Evolutionary conservation across 2,329 filamentous ascomycete genomes (phyloP), one percentile per base, ranked within the genome.

Genomic region (Pseudonectria foliicola): DNA sequence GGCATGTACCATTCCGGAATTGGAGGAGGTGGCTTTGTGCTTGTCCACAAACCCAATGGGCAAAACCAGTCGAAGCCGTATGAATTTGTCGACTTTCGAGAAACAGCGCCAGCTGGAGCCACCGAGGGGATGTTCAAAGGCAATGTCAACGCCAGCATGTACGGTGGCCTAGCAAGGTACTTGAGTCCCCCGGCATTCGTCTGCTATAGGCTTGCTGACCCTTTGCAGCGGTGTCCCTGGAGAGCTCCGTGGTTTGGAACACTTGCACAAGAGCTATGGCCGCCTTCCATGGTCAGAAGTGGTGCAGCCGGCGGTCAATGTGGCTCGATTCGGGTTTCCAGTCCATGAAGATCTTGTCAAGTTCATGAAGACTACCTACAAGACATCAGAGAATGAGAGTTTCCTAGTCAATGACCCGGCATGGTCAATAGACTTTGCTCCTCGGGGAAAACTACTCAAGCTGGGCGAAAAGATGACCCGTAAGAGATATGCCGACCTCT

Each of bases 401-500:
- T 92, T 92, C 53, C 60, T 94, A 0, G 69, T 75, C 3, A 65
- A 80, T 0, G 75, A 93, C 40, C 77, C 82, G 0, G 70, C 75
- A 0, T 95, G 86, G 82, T 84, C 87, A 0, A 62, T 86, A 18
- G 88, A 94, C 56, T 94, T 94, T 58, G 86, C 87, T 3, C 85
- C 85, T 0, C 74, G 82, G 38, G 86, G 85, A 3, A 76, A 67
- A 2, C 62, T 76, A 1, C 51, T 89, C 2, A 66, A 68, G 13
- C 56, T 85, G 3, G 81, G 81, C n/a, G 83, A 92, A 45, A 82
- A 62, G 1, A 84, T 92, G 43, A 86, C 81, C 0, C 69, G 85
- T 15, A 82, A 78, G 53, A 70, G 85, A 26, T 88, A 85, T 55
- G 85, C 83, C 1, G 64, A 83, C 40, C 86, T 83, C 0, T 68